phyloP scores from a whole-genome alignment of 2,329 filamentous ascomycete species.

The Sporothrix pseudoabietina region DNA sequence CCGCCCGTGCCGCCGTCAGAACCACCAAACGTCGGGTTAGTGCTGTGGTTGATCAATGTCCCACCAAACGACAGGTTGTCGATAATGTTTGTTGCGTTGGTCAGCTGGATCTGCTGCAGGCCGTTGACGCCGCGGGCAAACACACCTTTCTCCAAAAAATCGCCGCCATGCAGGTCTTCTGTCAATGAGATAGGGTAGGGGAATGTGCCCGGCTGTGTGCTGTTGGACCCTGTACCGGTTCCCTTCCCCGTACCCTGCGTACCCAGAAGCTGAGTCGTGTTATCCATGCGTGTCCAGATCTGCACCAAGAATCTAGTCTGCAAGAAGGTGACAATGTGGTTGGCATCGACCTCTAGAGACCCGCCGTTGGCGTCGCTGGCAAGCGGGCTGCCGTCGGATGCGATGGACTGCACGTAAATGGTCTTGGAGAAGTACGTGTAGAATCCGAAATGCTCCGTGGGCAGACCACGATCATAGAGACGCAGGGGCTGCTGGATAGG shows the following conservation, averaged over 20 bases:
- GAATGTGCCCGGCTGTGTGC: constrained; percentile 58
- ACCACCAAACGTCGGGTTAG: constrained; percentile 56
- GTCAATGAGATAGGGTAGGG: constrained; percentile 65
- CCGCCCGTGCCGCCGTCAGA: constrained; percentile 66
- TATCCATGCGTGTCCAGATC: constrained; percentile 62
- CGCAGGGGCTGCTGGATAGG: constrained; percentile 76
- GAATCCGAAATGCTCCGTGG: constrained; percentile 88
- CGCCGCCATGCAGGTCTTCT: constrained; percentile 64
- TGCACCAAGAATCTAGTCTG: constrained; percentile 65
- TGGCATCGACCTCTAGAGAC: constrained; percentile 54
- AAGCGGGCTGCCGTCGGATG: constrained; percentile 40
- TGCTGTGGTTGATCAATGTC: constrained; percentile 53
- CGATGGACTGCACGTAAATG: constrained; percentile 72
- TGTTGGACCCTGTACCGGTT: constrained; percentile 36
- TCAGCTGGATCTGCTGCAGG: constrained; percentile 49
- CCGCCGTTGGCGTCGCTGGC: constrained; percentile 59
- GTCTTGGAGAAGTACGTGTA: constrained; percentile 89
- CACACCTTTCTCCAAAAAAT: constrained; percentile 54
- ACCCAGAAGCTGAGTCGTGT: constrained; percentile 48
- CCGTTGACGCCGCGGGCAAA: constrained; percentile 55
- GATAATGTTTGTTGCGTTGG: constrained; percentile 49
- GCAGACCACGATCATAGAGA: constrained; percentile 78
- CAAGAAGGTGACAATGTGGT: constrained; percentile 59
- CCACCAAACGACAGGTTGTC: constrained; percentile 57
- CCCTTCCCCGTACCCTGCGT: constrained; percentile 14